phyloP scores from a whole-genome alignment of 139 green algal species.

The Ulvella scutata region DNA sequence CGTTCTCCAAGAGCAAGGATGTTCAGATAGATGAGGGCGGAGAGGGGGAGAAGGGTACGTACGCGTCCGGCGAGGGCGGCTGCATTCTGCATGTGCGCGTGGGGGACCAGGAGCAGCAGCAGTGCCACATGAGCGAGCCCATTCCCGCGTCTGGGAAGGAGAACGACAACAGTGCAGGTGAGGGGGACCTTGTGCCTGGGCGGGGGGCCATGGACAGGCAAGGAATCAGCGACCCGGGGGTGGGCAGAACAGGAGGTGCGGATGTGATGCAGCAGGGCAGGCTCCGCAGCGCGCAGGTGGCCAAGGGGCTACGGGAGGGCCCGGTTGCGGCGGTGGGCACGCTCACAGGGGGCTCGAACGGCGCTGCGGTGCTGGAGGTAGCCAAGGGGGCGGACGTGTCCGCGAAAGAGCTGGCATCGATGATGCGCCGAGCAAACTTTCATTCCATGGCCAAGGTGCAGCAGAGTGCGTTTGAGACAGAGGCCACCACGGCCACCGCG shows the following conservation, averaged over 20 bases:
- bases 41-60: not conserved
- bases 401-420: not conserved
- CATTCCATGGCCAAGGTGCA: not conserved
- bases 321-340: too few relatives aligned
- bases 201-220: too few relatives aligned
- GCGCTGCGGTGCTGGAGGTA: not conserved
- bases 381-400: not conserved
- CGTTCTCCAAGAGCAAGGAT: not conserved
- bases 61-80: not conserved
- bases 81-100: not conserved
- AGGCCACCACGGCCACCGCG: too few relatives aligned
- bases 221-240: too few relatives aligned
- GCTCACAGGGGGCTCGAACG: not conserved
- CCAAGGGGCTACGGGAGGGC: too few relatives aligned
- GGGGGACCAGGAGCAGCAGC: not conserved
- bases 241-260: too few relatives aligned
- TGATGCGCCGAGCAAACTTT: not conserved
- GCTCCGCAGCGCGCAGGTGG: too few relatives aligned
- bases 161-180: too few relatives aligned
- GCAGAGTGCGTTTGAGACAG: constrained; percentile 5
- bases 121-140: too few relatives aligned
- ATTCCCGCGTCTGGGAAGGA: too few relatives aligned
- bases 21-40: not conserved
- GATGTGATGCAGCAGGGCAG: too few relatives aligned
- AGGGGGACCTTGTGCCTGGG: too few relatives aligned